A percentile compares a stretch with the other conserved stretches of the same genome.
These are phyloP conservation scores for Kodamaea anthophila DNA, from an alignment of 1,139 yeast species.

Conservation along the genomic window DNA sequence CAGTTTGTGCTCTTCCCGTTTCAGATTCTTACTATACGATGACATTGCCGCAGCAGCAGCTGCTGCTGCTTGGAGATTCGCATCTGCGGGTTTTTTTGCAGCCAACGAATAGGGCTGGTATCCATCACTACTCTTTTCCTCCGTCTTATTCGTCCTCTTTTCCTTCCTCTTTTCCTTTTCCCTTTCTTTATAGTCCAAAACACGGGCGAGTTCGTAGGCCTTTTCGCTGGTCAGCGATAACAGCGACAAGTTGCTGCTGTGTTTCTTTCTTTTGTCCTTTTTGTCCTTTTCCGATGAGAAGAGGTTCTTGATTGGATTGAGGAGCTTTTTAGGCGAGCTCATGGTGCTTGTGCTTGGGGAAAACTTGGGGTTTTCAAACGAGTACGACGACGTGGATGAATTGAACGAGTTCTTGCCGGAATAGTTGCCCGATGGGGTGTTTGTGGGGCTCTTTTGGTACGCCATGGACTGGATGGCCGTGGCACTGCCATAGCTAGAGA, in stretches of 20 bases:
- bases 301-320: constrained; percentile 39
- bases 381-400: too few relatives aligned
- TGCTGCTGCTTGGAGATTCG: constrained; percentile 6
- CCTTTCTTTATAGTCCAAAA: background rate
- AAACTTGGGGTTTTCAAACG: too few relatives aligned
- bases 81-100: background rate
- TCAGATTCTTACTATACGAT: constrained; percentile 7
- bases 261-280: constrained; percentile 4
- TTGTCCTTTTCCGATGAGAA: constrained; percentile 20
- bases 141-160: background rate
- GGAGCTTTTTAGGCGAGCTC: constrained; percentile 38
- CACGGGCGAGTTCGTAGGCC: background rate
- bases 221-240: constrained; percentile 5
- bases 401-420: too few relatives aligned
- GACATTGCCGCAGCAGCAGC: constrained; percentile 8
- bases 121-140: background rate
- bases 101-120: constrained; percentile 5
- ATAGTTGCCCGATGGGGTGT: too few relatives aligned
- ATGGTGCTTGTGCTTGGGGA: constrained; percentile 12
- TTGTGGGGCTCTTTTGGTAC: too few relatives aligned
- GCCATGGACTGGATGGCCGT: background rate
- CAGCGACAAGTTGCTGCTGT: constrained; percentile 6
- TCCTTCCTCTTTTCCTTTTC: background rate
- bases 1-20: constrained; percentile 14
- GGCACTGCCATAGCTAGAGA: background rate